Percentiles rank a stretch among this genome's conserved stretches.
Conservation (phyloP, 352 stramenopile genomes). For the Globisporangium middletonii region DNA sequence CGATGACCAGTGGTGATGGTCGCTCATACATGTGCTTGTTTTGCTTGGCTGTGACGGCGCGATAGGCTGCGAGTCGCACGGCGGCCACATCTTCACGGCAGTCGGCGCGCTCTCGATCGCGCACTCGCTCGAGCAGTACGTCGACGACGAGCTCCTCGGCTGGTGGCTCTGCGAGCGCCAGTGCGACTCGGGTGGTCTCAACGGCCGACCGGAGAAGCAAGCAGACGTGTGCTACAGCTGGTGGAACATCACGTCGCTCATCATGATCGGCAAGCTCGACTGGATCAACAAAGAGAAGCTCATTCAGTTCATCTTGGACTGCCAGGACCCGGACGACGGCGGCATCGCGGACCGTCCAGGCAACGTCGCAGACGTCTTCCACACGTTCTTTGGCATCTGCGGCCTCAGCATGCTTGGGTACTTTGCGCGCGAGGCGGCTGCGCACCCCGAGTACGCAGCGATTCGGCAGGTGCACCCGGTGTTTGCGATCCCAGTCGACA, state of each 20-base stretch:
- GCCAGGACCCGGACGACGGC: conserved; percentile 96
- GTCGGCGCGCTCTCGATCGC: conserved; percentile 93
- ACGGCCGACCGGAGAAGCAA: conserved; percentile 98
- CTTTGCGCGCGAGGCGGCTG: conserved; percentile 69
- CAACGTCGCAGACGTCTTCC: conserved; percentile 96
- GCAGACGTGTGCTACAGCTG: conserved; percentile 99
- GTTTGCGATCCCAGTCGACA: conserved; percentile 92
- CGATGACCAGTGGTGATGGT: not conserved
- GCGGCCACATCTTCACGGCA: conserved; percentile 97
- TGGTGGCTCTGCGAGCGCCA: conserved; percentile 98
- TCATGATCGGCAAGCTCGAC: conserved; percentile 92
- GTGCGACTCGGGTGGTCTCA: conserved; percentile 93
- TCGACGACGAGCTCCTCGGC: conserved; percentile 87
- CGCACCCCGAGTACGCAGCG: conserved; percentile 42
- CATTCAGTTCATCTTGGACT: conserved; percentile 91
- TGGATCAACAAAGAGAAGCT: conserved; percentile 96
- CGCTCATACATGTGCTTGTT: conserved; percentile 24
- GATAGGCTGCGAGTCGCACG: conserved; percentile 95
- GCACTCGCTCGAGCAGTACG: conserved; percentile 57
- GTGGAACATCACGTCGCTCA: conserved; percentile 98
- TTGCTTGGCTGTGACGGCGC: conserved; percentile 7
- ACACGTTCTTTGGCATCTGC: conserved; percentile 98
- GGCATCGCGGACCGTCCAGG: conserved; percentile 97
- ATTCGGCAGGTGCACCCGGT: conserved; percentile 92
- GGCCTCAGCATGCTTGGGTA: conserved; percentile 93